Evolutionary conservation across 148 eudicot genomes (phyloP).

Genomic region (Persicaria maculosa): DNA sequence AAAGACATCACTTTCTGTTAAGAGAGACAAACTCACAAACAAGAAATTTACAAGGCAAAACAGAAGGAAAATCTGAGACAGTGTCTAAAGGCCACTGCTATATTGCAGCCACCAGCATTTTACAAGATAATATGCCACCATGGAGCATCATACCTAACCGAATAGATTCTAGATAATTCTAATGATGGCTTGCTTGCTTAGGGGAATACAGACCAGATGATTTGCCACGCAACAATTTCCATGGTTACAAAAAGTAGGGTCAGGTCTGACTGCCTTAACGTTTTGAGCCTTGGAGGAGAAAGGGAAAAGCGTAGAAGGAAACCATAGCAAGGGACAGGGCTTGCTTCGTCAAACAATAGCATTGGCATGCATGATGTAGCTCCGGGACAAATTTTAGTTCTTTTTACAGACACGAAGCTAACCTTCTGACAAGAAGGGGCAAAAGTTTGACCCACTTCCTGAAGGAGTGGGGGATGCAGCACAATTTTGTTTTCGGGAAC

Average conservation of each 20-base stretch:
- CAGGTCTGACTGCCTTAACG: neutral
- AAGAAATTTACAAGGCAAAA: too few species aligned
- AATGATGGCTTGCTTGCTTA: too few species aligned
- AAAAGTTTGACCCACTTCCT: neutral
- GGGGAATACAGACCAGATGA: too few species aligned
- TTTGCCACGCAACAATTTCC: neutral
- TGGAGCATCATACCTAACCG: too few species aligned
- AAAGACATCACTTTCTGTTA: neutral
- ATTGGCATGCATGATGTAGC: neutral
- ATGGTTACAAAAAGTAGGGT: neutral
- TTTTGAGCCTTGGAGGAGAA: neutral
- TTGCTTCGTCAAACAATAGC: neutral
- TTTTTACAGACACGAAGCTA: neutral
- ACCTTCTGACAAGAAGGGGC: neutral
- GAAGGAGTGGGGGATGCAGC: neutral
- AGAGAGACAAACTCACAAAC: too few species aligned
- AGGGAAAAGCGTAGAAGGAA: neutral
- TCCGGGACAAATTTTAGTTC: neutral
- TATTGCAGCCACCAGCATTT: too few species aligned
- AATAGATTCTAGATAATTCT: too few species aligned
- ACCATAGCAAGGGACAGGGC: neutral
- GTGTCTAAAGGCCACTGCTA: too few species aligned
- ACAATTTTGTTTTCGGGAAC: neutral
- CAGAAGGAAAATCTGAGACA: too few species aligned
- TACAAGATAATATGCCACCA: too few species aligned